Base-by-base conservation (phyloP, 805 yeast species). In the Metschnikowia reukaufii region DNA sequence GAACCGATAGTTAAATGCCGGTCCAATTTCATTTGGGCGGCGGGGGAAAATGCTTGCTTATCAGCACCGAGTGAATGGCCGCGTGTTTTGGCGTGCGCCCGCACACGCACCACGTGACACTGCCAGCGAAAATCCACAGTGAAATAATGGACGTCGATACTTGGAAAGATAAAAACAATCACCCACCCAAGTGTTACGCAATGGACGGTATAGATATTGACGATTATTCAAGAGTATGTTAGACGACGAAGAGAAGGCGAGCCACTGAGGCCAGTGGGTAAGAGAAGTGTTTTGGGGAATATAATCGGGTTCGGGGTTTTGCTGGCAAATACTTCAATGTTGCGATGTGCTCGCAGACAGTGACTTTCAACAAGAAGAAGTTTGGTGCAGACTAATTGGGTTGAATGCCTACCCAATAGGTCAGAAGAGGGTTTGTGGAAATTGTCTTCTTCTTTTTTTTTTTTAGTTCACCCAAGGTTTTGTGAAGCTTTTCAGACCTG, bases 201-300 rank as follows among this genome's bases (percentile, higher is more conserved):
- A 79, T 80, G 84, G 84, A 80, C 48, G 74, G 68, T 46, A 81
- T 82, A 82, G 86, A 82, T 56, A 73, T 79, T 52, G 87, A 81
- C 61, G 82, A 79, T 54, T 78, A 77, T 57, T 70, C 81, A 62
- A 78, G 83, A 65, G 84, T 78, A 77, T 65, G 82, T 76, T 38
- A 42, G 39, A 34, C 18, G 46, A 47, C 20, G 46, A 45, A 20
- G 25, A 36, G 33, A 44, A 34, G 34, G 39, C 25, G 44, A 34
- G 6, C 17, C 33, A 41, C 34, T 41, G 38, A 8, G 38, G 39
- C 44, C 23, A 36, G 37, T 9, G 15, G 25, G 31, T 20, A 18
- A 19, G 7, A n/a, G 19, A 37, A 13, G 19, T n/a, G 9, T 15
- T 10, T 25, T 16, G 37, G n/a, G 21, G n/a, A 5, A 16, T 12